Conservation (phyloP, 1,284 basidiomycete genomes). For the Sporisorium scitamineum region DNA sequence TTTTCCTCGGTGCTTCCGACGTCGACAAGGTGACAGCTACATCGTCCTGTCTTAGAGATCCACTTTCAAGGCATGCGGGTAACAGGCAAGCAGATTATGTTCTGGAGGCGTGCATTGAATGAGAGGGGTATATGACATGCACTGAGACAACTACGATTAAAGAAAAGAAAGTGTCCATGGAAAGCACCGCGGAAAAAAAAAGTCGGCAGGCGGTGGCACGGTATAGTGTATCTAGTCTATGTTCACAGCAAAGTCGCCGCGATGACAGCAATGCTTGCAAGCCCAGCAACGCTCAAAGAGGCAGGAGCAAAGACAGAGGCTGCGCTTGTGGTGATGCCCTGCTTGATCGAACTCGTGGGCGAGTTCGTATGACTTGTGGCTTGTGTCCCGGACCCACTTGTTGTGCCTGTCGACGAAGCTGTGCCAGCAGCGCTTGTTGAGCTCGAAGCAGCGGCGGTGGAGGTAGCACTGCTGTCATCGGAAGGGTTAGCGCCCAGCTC, state of each 20-base stretch:
- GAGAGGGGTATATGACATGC: conserved; percentile 1
- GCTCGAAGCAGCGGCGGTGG: background rate
- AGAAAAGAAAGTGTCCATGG: conserved; percentile 14
- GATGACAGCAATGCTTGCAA: conserved; percentile 20
- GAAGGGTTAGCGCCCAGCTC: conserved; percentile 4
- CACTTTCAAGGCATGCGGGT: background rate
- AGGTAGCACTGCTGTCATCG: background rate
- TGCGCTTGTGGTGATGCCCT: conserved; percentile 11
- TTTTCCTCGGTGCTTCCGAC: no score
- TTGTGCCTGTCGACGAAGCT: conserved; percentile 1
- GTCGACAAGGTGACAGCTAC: conserved; percentile 1
- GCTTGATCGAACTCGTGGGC: background rate
- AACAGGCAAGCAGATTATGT: background rate
- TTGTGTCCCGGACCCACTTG: conserved; percentile 1
- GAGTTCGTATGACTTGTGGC: background rate
- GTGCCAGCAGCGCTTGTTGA: background rate
- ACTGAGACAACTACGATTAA: background rate
- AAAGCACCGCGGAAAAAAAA: conserved; percentile 3
- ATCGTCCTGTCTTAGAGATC: background rate
- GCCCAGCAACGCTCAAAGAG: conserved; percentile 12
- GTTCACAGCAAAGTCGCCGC: conserved; percentile 21
- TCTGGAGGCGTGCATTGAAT: conserved; percentile 2
- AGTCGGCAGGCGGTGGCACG: conserved; percentile 1
- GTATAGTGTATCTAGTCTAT: background rate
- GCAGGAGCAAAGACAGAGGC: conserved; percentile 19